These are phyloP conservation scores for Gilbertella persicaria DNA, from an alignment of 371 early-diverging fungal species.

Conservation along the genomic window DNA sequence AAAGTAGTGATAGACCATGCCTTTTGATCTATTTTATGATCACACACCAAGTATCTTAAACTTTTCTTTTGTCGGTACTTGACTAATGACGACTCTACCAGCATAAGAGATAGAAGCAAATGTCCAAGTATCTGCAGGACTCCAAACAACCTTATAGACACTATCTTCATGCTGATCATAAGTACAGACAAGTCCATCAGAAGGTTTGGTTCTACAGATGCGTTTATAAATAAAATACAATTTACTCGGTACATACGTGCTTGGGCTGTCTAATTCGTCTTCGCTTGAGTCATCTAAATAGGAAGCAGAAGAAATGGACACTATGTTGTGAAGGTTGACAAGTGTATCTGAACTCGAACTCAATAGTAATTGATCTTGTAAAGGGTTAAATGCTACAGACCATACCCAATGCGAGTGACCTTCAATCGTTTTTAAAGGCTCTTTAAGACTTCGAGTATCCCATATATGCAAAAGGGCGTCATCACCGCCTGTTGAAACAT, in stretches of 20 bases:
- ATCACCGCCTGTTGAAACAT: constrained; percentile 81
- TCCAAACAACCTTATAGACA: constrained; percentile 90
- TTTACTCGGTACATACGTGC: constrained; percentile 4
- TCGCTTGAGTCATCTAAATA: constrained; percentile 41
- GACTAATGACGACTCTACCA: constrained; percentile 86
- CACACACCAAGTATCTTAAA: constrained; percentile 79
- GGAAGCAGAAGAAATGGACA: constrained; percentile 81
- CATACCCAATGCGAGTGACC: constrained; percentile 92
- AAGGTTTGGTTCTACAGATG: constrained; percentile 48
- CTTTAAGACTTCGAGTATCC: constrained; percentile 68
- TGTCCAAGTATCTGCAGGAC: constrained; percentile 88
- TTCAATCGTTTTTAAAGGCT: constrained; percentile 61
- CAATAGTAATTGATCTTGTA: constrained; percentile 89
- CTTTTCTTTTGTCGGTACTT: constrained; percentile 86
- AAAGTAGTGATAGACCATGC: too few relatives aligned
- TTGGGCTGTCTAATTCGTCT: constrained; percentile 27
- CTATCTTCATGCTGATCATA: constrained; percentile 94
- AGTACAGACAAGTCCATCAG: constrained; percentile 80
- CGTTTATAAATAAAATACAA: not conserved
- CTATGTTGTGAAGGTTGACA: constrained; percentile 82
- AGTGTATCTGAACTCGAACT: constrained; percentile 82
- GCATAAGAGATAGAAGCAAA: constrained; percentile 94
- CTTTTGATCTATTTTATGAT: too few relatives aligned
- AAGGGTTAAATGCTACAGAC: constrained; percentile 80
- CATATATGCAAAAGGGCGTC: constrained; percentile 84